phyloP scores from a whole-genome alignment of 805 yeast species.

The Candida schatavii region DNA sequence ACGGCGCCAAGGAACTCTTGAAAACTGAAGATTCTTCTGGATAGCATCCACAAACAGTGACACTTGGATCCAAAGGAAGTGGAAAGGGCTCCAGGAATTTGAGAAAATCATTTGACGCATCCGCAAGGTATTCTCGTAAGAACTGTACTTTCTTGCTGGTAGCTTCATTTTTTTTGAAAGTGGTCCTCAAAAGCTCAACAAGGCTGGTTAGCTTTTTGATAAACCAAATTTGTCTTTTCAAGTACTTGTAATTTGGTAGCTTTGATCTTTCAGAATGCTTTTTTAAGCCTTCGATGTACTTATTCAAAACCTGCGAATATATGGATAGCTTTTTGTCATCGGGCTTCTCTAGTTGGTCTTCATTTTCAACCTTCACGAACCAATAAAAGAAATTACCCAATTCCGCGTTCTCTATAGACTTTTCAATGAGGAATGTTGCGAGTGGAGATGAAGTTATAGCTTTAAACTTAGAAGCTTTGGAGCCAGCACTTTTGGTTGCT shows the following conservation, averaged over 20 bases:
- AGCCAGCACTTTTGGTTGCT: constrained; percentile 10
- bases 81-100: constrained; percentile 55
- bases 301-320: constrained; percentile 35
- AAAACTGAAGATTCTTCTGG: constrained; percentile 83
- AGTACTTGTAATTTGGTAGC: constrained; percentile 33
- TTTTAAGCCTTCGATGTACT: constrained; percentile 38
- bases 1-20: constrained; percentile 86
- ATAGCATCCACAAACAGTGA: constrained; percentile 68
- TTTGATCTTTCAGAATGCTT: constrained; percentile 23
- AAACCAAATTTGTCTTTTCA: constrained; percentile 65
- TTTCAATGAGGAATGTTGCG: constrained; percentile 70
- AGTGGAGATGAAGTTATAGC: constrained; percentile 51
- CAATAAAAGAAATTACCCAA: constrained; percentile 87
- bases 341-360: constrained; percentile 44
- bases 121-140: constrained; percentile 55
- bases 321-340: constrained; percentile 19
- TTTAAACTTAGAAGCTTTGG: not conserved
- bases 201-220: constrained; percentile 62
- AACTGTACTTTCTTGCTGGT: constrained; percentile 74
- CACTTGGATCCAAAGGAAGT: constrained; percentile 80
- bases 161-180: constrained; percentile 60
- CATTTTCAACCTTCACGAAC: constrained; percentile 86
- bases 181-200: constrained; percentile 58
- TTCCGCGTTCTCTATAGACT: constrained; percentile 61
- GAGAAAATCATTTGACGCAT: constrained; percentile 38